Evolutionary conservation across 192 early-diverging fungal genomes (phyloP).

Genomic region (Coemansia sp.): DNA sequence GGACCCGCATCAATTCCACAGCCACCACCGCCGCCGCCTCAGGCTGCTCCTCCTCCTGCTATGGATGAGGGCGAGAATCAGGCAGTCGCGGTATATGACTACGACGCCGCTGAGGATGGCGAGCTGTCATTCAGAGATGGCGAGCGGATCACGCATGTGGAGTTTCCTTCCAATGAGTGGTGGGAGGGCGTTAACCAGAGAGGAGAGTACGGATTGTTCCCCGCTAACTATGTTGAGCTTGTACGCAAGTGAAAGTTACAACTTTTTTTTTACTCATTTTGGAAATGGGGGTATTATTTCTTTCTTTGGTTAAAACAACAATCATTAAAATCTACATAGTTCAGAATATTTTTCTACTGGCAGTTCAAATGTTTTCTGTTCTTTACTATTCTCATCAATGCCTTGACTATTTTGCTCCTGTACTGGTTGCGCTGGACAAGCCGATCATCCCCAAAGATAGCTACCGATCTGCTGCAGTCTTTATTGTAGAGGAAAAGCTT

Average conservation of each 20-base stretch:
- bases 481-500: too few relatives aligned
- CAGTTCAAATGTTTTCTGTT: too few relatives aligned
- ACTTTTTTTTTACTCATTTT: background rate
- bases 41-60: constrained; percentile 12
- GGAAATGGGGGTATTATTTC: too few relatives aligned
- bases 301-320: too few relatives aligned
- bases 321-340: too few relatives aligned
- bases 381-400: too few relatives aligned
- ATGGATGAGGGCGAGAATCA: constrained; percentile 40
- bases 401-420: too few relatives aligned
- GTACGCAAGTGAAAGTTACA: background rate
- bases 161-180: constrained; percentile 87
- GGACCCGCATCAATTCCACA: constrained; percentile 9
- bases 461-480: too few relatives aligned
- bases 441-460: too few relatives aligned
- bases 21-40: constrained; percentile 23
- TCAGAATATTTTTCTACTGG: background rate
- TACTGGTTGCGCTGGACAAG: too few relatives aligned
- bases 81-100: constrained; percentile 78
- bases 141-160: constrained; percentile 75
- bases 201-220: constrained; percentile 70
- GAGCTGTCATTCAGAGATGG: constrained; percentile 81
- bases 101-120: constrained; percentile 81
- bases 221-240: constrained; percentile 61
- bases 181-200: constrained; percentile 74